phyloP scores from a whole-genome alignment of 352 stramenopile species.

The Blastocystis sp. region DNA sequence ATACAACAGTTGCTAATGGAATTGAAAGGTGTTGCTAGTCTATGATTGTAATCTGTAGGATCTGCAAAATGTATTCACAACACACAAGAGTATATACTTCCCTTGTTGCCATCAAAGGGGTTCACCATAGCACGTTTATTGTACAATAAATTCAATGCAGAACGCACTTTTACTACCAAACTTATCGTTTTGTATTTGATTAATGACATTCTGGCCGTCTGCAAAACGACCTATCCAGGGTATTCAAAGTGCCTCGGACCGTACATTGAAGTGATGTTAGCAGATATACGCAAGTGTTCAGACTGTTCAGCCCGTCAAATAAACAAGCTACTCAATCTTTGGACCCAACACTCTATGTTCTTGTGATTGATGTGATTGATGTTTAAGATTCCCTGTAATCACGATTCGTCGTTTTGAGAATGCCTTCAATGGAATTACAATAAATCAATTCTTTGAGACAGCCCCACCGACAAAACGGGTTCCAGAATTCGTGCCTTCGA shows the following conservation, averaged over 20 bases:
- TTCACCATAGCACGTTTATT: constrained; percentile 30
- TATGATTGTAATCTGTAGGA: not conserved
- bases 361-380: not conserved
- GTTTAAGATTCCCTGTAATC: not conserved
- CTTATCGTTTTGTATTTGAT: constrained; percentile 29
- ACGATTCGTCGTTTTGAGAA: constrained; percentile 24
- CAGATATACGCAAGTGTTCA: not conserved
- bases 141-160: constrained; percentile 36
- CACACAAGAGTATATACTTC: constrained; percentile 8
- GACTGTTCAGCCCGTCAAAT: not conserved
- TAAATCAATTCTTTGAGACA: not conserved
- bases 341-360: not conserved
- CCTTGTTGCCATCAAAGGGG: constrained; percentile 21
- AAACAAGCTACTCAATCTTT: not conserved
- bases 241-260: not conserved
- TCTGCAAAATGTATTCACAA: constrained; percentile 33
- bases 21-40: not conserved
- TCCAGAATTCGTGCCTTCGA: not conserved
- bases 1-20: not conserved
- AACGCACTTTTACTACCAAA: constrained; percentile 15
- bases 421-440: constrained; percentile 3
- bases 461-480: not conserved
- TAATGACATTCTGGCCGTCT: constrained; percentile 16
- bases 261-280: constrained; percentile 51
- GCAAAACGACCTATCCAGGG: constrained; percentile 16